phyloP scores from a whole-genome alignment of 2,329 filamentous ascomycete species.

The Bipolaris sorokiniana region DNA sequence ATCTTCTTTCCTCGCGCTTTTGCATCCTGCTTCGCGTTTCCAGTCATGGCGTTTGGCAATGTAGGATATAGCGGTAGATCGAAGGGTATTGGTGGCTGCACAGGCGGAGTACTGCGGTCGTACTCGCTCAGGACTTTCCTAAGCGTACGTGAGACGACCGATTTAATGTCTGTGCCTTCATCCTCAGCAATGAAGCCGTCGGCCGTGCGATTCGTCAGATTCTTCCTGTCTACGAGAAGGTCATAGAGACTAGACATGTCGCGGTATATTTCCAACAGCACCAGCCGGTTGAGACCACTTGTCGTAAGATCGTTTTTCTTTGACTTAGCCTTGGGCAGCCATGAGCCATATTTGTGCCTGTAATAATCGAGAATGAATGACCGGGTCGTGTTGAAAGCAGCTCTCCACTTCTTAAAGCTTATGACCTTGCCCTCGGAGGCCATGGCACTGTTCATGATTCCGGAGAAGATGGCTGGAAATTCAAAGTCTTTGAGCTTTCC shows the following conservation, averaged over 20 bases:
- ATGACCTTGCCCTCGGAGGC: conserved; percentile 76
- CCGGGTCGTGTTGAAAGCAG: conserved; percentile 75
- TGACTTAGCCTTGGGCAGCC: conserved; percentile 89
- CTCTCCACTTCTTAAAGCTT: conserved; percentile 83
- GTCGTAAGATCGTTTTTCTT: conserved; percentile 92
- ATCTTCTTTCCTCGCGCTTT: conserved; percentile 75
- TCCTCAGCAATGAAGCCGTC: conserved; percentile 68
- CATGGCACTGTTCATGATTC: conserved; percentile 83
- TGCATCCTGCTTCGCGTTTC: conserved; percentile 74
- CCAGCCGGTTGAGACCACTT: conserved; percentile 82
- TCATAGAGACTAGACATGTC: conserved; percentile 91
- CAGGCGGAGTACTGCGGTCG: conserved; percentile 85
- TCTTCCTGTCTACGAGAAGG: conserved; percentile 78
- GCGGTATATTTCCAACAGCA: conserved; percentile 80
- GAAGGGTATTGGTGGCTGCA: conserved; percentile 89
- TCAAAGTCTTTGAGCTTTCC: conserved; percentile 84
- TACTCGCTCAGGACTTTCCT: conserved; percentile 84
- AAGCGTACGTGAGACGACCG: conserved; percentile 68
- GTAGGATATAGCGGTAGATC: conserved; percentile 81
- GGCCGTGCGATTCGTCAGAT: conserved; percentile 77
- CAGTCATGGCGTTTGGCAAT: conserved; percentile 67
- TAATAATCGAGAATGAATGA: conserved; percentile 75
- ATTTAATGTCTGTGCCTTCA: conserved; percentile 60
- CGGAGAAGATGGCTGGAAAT: conserved; percentile 87
- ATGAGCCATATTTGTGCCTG: conserved; percentile 70